Conservation (phyloP, 306 rosid species). For the Pterocarpus macrocarpus region DNA sequence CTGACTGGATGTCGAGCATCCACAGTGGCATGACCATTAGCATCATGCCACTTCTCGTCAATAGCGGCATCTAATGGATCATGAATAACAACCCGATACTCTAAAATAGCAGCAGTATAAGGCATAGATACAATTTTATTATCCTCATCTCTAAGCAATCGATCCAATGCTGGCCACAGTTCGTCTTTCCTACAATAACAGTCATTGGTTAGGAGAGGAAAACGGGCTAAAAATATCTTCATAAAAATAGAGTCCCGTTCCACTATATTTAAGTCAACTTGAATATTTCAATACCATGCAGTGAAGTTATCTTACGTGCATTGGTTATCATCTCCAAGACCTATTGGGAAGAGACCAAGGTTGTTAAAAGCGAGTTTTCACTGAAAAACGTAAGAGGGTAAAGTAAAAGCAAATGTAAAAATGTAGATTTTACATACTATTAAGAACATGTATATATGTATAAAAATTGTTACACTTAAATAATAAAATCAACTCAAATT, state of each 20-base stretch:
- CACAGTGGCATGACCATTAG: constrained; percentile 78
- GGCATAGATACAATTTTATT: constrained; percentile 80
- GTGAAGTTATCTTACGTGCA: constrained; percentile 97
- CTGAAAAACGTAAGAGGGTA: no score
- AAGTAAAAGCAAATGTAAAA: no score
- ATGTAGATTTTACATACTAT: no score
- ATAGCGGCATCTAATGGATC: constrained; percentile 63
- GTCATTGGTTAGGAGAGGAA: constrained; percentile 28
- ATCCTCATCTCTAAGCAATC: constrained; percentile 85
- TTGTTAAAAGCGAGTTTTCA: no score
- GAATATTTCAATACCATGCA: constrained; percentile 79
- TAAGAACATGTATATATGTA: no score
- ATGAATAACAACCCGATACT: constrained; percentile 76
- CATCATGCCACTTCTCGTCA: constrained; percentile 67
- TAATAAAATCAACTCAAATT: no score
- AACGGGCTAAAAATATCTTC: not conserved
- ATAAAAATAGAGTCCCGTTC: not conserved
- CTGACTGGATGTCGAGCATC: constrained; percentile 99
- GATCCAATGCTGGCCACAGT: constrained; percentile 92
- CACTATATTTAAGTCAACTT: constrained; percentile 30
- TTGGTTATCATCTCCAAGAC: constrained; percentile 98
- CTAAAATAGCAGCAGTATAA: constrained; percentile 86
- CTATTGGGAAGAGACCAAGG: constrained; percentile 45
- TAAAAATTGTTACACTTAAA: no score
- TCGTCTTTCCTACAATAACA: constrained; percentile 78